Evolutionary conservation across 192 early-diverging fungal species (phyloP), one percentile per base, ranked within the genome.

Genomic region (Podila horticola): DNA sequence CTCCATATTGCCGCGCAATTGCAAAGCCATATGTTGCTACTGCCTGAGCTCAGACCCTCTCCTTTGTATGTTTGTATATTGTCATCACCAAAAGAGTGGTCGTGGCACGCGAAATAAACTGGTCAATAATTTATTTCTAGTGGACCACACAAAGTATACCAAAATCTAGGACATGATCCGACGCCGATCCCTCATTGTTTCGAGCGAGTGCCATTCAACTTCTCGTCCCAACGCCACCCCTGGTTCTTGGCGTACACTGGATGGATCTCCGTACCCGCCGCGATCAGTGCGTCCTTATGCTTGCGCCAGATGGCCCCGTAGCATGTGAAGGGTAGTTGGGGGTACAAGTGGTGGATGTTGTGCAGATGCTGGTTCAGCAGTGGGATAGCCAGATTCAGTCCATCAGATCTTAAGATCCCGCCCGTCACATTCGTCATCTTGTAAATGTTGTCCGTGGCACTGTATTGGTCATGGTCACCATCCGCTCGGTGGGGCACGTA

Each of bases 341-440:
- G 75, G 55, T 79, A 79, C 29, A 79, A 29, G 26, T 72, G 75
- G 19, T 79, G 75, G 61, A 79, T 79, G 48, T 79, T 79, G 65
- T 79, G 75, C 64, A 77, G 28, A 38, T 79, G 75, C 20, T 79
- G 75, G 66, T 79, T 79, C 64, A 79, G 49, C 60, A 79, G 30
- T 1, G 75, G 75, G 33, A 79, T 55, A 13, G 75, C 75, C 12
- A 79, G 57, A 48, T 79, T 79, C 31, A 79, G 29, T 4, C 75
- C 75, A n/a, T 79, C 38, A 17, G 75, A 79, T 2, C 38, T 22
- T 12, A 79, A 51, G 41, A 79, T 72, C 4, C 75, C 75, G 0
- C 75, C 75, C 0, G 75, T 72, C 9, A 72, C 75, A 57, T 49
- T 79, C 8, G 75, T 79, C 61, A 72, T 79, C 52, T 79, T 79